Evolutionary conservation across 257 asterid species (phyloP).

Genomic region (Solanum neorickii): DNA sequence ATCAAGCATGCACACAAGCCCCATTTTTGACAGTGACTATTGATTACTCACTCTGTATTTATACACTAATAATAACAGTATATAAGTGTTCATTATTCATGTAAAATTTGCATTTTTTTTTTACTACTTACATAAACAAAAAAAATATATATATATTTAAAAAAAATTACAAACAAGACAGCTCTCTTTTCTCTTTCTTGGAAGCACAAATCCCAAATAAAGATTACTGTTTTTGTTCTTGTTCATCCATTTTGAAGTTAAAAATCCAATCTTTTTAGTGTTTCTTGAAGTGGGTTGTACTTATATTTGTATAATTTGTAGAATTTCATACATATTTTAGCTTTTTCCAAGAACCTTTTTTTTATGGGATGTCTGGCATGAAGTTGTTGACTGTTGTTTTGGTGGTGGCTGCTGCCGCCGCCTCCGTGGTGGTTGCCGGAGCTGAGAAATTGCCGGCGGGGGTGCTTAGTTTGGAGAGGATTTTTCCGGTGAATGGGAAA

Average conservation of each 20-base stretch:
- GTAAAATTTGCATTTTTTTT: neutral
- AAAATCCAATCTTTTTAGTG: neutral
- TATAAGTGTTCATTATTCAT: neutral
- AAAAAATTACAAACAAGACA: neutral
- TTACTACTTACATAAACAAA: neutral
- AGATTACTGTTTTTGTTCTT: neutral
- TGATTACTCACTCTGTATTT: neutral
- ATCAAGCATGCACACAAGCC: neutral
- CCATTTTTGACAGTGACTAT: neutral
- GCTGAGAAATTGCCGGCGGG: constrained; percentile 17
- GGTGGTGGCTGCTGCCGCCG: constrained; percentile 11
- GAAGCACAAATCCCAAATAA: neutral
- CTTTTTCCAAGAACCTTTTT: neutral
- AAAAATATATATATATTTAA: neutral
- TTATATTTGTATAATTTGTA: neutral
- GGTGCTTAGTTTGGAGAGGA: constrained; percentile 54
- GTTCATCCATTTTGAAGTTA: neutral
- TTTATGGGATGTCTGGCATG: neutral
- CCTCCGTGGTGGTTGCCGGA: constrained; percentile 6
- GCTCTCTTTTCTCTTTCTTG: neutral
- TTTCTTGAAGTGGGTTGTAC: neutral
- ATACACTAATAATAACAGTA: neutral
- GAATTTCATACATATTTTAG: neutral
- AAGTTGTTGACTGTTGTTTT: constrained; percentile 11
- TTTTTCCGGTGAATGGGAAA: constrained; percentile 38